Base-by-base conservation (phyloP, 805 yeast genomes). In the Ogataea pini region DNA sequence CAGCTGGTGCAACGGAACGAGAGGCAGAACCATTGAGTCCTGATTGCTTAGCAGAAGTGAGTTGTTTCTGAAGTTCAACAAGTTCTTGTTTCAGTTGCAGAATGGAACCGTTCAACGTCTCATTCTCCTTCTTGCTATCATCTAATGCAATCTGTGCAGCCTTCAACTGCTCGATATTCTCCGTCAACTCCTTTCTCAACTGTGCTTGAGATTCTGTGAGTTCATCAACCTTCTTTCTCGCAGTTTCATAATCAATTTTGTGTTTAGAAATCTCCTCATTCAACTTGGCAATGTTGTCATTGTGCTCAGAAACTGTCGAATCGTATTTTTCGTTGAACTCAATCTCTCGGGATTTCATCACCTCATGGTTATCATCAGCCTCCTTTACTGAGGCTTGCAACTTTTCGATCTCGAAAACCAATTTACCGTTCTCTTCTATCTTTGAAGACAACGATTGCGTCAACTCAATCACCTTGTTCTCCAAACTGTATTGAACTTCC, bases 401-500 rank as follows among this genome's bases (percentile, higher is more conserved):
- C 36, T 72, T 64, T 69, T 78, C 76, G 42, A 91, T 79, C 60
- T 86, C 86, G 13, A 70, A 69, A 50, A 80, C 75, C 62, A 92
- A 75, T 51, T 77, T 78, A 71, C 85, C 85, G 68, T 91, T 91
- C 58, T 89, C 97, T 56, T 82, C 87, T 20, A 86, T 84, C 65
- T 89, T 87, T 31, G 82, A 70, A 0, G 96, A 81, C 51, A 92
- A 75, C 10, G 85, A 79, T 62, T 92, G 95, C 3, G 97, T 92
- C 58, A 94, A 79, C 68, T 91, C 96, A 56, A 94, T 90, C n/a
- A 95, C 97, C 75, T 95, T 94, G 70, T 94, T 94, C 69, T 94
- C 99, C 61, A 95, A 78, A 65, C 86, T 82, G 71, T 89, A 94
- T 60, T 96, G 90, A 33, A 89, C 96, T 66, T 92, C 96, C 68